These are phyloP conservation scores for Chamaenerion angustifolium DNA, from an alignment of 345 rosid species.

Conservation along the genomic window DNA sequence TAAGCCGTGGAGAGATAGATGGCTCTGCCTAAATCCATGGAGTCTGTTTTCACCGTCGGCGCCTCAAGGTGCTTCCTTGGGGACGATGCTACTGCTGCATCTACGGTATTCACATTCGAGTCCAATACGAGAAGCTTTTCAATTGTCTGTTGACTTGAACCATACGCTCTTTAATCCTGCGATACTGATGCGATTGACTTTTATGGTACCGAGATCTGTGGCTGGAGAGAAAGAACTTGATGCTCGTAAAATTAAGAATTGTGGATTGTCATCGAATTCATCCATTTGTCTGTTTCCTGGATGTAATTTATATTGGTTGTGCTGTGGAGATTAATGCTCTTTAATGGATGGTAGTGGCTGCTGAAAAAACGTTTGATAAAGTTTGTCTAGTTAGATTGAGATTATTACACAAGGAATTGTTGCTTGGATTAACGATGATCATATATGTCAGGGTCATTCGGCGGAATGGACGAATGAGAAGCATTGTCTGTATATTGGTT, in stretches of 20 bases:
- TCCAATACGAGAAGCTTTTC: too few relatives aligned
- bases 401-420: slow-evolving; percentile 1
- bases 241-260: background rate
- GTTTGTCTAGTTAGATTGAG: background rate
- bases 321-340: background rate
- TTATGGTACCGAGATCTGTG: background rate
- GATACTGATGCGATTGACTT: background rate
- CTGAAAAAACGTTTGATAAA: background rate
- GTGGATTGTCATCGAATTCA: background rate
- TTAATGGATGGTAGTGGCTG: background rate
- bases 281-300: background rate
- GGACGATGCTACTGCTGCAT: background rate
- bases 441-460: slow-evolving; percentile 23
- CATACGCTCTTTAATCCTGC: background rate
- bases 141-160: background rate
- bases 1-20: background rate
- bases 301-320: too few relatives aligned
- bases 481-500: slow-evolving; percentile 42
- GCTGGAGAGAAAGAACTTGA: background rate
- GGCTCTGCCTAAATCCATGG: background rate
- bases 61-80: background rate
- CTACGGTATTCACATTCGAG: background rate
- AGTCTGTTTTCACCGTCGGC: slow-evolving; percentile 1
- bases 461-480: slow-evolving; percentile 63
- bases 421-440: background rate